Base-by-base conservation (phyloP, 495 filamentous ascomycete genomes). In the Podospora tetraspora region DNA sequence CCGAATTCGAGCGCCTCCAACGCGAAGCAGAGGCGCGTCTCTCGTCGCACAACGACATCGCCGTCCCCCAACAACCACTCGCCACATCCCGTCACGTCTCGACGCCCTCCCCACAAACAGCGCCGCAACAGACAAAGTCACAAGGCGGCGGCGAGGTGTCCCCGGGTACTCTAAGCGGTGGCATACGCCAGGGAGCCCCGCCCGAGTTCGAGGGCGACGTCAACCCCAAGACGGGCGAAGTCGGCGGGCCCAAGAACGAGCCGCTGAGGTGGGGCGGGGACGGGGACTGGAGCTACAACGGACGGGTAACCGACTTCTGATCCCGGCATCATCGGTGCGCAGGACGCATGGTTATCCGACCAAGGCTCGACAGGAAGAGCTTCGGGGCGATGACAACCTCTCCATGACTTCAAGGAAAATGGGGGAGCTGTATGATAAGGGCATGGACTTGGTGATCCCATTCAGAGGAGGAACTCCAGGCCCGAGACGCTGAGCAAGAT, bases 211-310 rank as follows among this genome's bases (percentile, higher is more conserved):
- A 96, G 72, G 95, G 95, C 56, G 92, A 98, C 56, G 84, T 83
- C 67, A 97, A 99, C 75, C 95, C 95, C 2, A 90, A 90, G 82
- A 99, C 95, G 3, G 96, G 96, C n/a, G 95, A 98, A 81, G 84
- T 96, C 58, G 95, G 94, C 7, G 95, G 95, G 16, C 95, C 95
- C 21, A 99, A 98, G 87, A 99, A 97, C 78, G 95, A 99, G 80
- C 95, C 95, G 58, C 71, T 98, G 72, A 84, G 94, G 64, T 97
- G 94, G 94, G 93, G 93, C 0, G 76, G 81, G 27, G 77, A 72
- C 3, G 91, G 92, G 1, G 95, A 99, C 80, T 99, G 93, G 89
- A 97, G 92, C 73, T 99, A 90, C 79, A 97, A 97, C 80, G 95
- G 95, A 52, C 82, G 95, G 65, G 94, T 95, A 25, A 98, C 95